These are phyloP conservation scores for Agaricales sp. DNA, from an alignment of 1,284 basidiomycete species.

Conservation along the genomic window DNA sequence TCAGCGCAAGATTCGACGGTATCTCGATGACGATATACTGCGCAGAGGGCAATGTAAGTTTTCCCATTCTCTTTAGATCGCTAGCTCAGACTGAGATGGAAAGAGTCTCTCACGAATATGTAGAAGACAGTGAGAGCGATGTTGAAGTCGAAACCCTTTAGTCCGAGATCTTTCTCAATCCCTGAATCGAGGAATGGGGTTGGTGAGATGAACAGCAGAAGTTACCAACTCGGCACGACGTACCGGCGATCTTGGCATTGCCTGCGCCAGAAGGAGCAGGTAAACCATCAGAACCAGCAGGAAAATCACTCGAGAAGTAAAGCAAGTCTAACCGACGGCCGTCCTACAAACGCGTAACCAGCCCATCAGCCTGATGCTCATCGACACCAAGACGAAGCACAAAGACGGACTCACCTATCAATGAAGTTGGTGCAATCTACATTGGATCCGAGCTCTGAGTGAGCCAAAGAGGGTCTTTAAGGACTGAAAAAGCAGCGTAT, in stretches of 20 bases:
- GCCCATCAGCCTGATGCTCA: too few species aligned
- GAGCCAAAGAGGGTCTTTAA: too few species aligned
- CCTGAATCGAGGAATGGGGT: conserved; percentile 30
- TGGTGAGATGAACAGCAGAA: neutral
- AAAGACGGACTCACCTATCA: conserved; percentile 18
- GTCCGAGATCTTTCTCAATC: conserved; percentile 24
- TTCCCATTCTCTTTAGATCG: too few species aligned
- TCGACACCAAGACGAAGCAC: too few species aligned
- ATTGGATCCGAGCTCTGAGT: too few species aligned
- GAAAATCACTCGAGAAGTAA: neutral
- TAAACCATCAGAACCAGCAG: neutral
- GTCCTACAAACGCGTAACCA: conserved; percentile 11
- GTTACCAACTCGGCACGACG: conserved; percentile 1
- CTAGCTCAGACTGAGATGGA: too few species aligned
- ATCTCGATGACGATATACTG: conserved; percentile 32
- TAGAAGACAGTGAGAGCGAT: conserved; percentile 31
- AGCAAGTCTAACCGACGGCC: conserved; percentile 15
- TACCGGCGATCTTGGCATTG: conserved; percentile 33
- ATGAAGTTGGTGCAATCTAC: conserved; percentile 31
- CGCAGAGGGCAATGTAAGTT: too few species aligned
- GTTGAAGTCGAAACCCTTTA: conserved; percentile 33
- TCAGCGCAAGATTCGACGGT: conserved; percentile 32
- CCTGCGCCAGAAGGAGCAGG: too few species aligned
- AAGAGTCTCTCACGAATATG: conserved; percentile 20
- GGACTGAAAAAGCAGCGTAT: too few species aligned